These are phyloP conservation scores for Venturia effusa DNA, from an alignment of 2,329 filamentous ascomycete genomes.

Conservation along the genomic window DNA sequence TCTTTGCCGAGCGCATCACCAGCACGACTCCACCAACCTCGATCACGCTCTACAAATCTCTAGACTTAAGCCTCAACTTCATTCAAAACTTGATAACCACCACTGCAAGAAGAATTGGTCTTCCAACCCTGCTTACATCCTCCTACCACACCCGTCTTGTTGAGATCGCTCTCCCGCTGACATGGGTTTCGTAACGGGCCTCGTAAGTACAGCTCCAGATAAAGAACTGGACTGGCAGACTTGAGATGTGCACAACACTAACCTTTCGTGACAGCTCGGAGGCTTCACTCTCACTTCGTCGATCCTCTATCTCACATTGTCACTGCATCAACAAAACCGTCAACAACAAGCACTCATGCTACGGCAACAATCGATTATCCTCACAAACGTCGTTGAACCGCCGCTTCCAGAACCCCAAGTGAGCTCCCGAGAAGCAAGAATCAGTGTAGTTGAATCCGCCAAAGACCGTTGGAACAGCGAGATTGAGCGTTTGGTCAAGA, in stretches of 20 bases:
- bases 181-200: constrained; percentile 43
- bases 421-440: constrained; percentile 26
- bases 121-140: not conserved
- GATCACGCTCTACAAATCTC: not conserved
- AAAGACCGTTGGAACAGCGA: constrained; percentile 41
- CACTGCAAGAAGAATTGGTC: not conserved
- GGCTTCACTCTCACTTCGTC: constrained; percentile 40
- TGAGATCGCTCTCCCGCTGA: not conserved
- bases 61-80: not conserved
- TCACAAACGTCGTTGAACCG: constrained; percentile 34
- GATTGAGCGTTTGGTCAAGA: constrained; percentile 32
- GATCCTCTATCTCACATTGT: constrained; percentile 27
- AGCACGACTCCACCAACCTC: not conserved
- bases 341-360: constrained; percentile 34
- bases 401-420: constrained; percentile 29
- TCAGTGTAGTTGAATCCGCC: constrained; percentile 33
- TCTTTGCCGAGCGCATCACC: not conserved
- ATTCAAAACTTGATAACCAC: not conserved
- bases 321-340: constrained; percentile 37
- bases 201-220: constrained; percentile 25
- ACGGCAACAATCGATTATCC: constrained; percentile 33
- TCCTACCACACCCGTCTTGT: not conserved
- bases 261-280: constrained; percentile 29
- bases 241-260: not conserved
- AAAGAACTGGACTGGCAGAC: constrained; percentile 2